Conservation (phyloP, 2,329 filamentous ascomycete genomes). For the Biscogniauxia marginata region DNA sequence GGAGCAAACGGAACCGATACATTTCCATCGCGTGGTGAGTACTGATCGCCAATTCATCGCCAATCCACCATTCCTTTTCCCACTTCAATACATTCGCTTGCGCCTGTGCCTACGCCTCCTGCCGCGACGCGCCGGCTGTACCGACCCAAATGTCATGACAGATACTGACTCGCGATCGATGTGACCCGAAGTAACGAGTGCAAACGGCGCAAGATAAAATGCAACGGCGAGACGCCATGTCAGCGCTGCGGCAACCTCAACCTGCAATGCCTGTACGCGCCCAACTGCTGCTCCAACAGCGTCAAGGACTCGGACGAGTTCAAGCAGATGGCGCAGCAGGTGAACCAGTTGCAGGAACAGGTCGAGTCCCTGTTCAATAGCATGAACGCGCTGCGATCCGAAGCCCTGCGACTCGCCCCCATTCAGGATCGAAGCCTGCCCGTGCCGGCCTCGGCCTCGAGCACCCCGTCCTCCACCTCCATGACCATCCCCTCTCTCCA, state of each 20-base stretch:
- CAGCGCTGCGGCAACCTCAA: constrained; percentile 68
- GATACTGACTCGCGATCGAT: not conserved
- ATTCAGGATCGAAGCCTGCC: constrained; percentile 42
- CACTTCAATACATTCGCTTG: too few species aligned
- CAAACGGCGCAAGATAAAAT: constrained; percentile 74
- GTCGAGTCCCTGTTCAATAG: constrained; percentile 74
- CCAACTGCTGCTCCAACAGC: constrained; percentile 68
- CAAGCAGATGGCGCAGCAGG: constrained; percentile 73
- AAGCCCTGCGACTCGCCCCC: constrained; percentile 45
- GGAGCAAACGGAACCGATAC: constrained; percentile 62
- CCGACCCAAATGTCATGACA: too few species aligned
- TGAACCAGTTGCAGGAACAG: constrained; percentile 77
- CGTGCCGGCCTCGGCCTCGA: constrained; percentile 35
- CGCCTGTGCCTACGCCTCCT: too few species aligned
- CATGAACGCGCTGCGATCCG: constrained; percentile 65
- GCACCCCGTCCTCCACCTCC: constrained; percentile 43
- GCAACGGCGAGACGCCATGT: constrained; percentile 68
- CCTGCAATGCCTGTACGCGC: constrained; percentile 63
- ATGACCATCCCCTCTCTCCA: constrained; percentile 42
- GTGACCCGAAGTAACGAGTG: constrained; percentile 60
- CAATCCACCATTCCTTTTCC: too few species aligned
- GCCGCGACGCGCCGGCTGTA: too few species aligned
- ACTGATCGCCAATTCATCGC: too few species aligned
- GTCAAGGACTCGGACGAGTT: constrained; percentile 95
- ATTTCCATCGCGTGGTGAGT: constrained; percentile 62